Evolutionary conservation across 352 stramenopile species (phyloP).

Genomic region (Saprolegnia diclina): DNA sequence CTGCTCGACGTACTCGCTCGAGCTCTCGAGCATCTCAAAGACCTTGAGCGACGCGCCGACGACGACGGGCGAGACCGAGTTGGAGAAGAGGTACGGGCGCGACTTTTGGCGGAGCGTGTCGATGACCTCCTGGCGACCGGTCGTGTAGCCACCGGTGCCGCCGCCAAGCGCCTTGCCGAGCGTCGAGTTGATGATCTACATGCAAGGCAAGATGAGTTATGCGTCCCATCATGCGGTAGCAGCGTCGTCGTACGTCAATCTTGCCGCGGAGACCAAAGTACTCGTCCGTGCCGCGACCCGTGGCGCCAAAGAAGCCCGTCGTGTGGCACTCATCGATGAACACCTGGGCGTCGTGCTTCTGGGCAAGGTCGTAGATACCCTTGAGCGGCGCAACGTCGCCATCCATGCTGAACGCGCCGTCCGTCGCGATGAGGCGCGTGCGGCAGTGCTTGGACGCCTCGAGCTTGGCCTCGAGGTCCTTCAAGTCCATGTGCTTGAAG

Average conservation of each 20-base stretch:
- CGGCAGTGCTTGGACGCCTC: slow-evolving; percentile 85
- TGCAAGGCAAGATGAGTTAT: neutral
- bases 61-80: slow-evolving; percentile 88
- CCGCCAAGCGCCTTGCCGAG: slow-evolving; percentile 92
- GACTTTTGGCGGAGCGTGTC: slow-evolving; percentile 87
- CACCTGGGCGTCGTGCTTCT: slow-evolving; percentile 90
- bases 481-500: slow-evolving; percentile 92
- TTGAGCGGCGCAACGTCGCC: slow-evolving; percentile 88
- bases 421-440: slow-evolving; percentile 87
- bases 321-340: slow-evolving; percentile 94
- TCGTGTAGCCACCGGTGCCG: slow-evolving; percentile 91
- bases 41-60: slow-evolving; percentile 91
- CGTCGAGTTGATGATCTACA: slow-evolving; percentile 90
- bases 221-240: neutral
- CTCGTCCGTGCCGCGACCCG: slow-evolving; percentile 88
- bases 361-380: slow-evolving; percentile 84
- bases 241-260: slow-evolving; percentile 45
- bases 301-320: slow-evolving; percentile 90
- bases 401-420: slow-evolving; percentile 94
- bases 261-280: slow-evolving; percentile 85
- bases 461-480: slow-evolving; percentile 86
- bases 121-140: slow-evolving; percentile 82
- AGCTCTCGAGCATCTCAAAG: slow-evolving; percentile 89
- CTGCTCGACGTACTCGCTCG: slow-evolving; percentile 81
- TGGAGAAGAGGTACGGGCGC: slow-evolving; percentile 93